These are phyloP conservation scores for Fusarium annulatum DNA, from an alignment of 2,329 filamentous ascomycete genomes.

Conservation along the genomic window DNA sequence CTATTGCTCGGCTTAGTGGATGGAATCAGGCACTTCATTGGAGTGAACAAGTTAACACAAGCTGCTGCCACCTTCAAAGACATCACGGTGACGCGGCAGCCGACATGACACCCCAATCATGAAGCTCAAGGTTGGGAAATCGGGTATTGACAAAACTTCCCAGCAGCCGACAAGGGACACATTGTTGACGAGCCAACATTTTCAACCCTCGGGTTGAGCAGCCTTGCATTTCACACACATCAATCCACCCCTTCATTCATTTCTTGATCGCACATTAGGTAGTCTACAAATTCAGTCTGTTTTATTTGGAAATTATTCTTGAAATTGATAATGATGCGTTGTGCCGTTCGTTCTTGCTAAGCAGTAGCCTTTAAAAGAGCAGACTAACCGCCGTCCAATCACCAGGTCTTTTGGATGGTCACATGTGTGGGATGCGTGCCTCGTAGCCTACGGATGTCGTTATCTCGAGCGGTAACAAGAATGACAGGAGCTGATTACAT, in stretches of 20 bases:
- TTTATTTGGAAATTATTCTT: constrained; percentile 6
- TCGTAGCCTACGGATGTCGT: constrained; percentile 5
- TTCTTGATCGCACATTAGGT: constrained; percentile 39
- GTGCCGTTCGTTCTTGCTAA: background rate
- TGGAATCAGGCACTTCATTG: constrained; percentile 5
- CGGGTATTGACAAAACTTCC: background rate
- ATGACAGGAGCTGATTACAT: background rate
- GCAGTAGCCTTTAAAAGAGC: background rate
- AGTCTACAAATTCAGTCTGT: constrained; percentile 43
- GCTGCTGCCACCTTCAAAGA: background rate
- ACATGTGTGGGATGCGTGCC: constrained; percentile 19
- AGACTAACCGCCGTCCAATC: constrained; percentile 6
- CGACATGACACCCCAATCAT: background rate
- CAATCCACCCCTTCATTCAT: constrained; percentile 30
- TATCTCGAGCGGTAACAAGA: background rate
- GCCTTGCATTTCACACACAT: constrained; percentile 10
- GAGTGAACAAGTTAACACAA: background rate
- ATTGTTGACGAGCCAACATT: constrained; percentile 10
- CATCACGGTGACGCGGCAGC: background rate
- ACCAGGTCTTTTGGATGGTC: constrained; percentile 17
- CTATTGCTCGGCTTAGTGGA: constrained; percentile 4
- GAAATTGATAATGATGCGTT: background rate
- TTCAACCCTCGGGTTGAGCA: constrained; percentile 6
- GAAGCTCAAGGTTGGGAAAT: background rate
- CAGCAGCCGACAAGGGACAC: background rate